Base-by-base conservation (phyloP, 2,329 filamentous ascomycete genomes). In the Colletotrichum sp. region DNA sequence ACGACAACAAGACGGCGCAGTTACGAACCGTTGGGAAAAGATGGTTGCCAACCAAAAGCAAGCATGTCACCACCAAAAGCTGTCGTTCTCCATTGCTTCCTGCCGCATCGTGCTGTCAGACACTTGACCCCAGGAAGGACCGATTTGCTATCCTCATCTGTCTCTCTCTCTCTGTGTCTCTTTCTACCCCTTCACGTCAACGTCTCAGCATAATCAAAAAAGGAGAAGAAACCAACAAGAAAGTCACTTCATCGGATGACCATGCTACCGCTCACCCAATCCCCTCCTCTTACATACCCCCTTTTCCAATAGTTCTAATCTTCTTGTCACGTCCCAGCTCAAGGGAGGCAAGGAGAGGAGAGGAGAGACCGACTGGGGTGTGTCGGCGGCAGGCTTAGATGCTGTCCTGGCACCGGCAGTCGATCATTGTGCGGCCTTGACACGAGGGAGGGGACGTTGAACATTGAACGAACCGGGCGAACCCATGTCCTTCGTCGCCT, bases 181-280 rank as follows among this genome's bases (percentile, higher is more conserved):
- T 48, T 16, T 13, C 43, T 75, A 8, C 56, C 64, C 70, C 39
- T 76, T 65, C 74, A 74, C 13, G 74, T 74, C 74, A 76, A 61
- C 70, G 74, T 76, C 74, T 76, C 74, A 74, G 70, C 56, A 58
- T 25, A 36, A 61, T 34, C 13, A 62, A 61, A 39, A 61, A 65
- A 52, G 43, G 43, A 52, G 43, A 52, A 52, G 43, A 52, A 52
- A 52, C 12, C 43, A 22, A 52, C 9, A 13, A n/a, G 28, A 58
- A 75, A 61, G 43, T 74, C 64, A 65, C 56, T 65, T 65, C 43
- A 69, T 76, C 74, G 58, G 74, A 76, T 48, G 70, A 76, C 56
- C 58, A 69, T 68, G 58, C 70, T 32, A 60, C 28, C 25, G 27
- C 56, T 36, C 28, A 10, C 18, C 27, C 13, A 72, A 52, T 52